Percentiles rank a stretch among this genome's conserved stretches.
Conservation (phyloP, 1,139 yeast species). For the Candida anutae region DNA sequence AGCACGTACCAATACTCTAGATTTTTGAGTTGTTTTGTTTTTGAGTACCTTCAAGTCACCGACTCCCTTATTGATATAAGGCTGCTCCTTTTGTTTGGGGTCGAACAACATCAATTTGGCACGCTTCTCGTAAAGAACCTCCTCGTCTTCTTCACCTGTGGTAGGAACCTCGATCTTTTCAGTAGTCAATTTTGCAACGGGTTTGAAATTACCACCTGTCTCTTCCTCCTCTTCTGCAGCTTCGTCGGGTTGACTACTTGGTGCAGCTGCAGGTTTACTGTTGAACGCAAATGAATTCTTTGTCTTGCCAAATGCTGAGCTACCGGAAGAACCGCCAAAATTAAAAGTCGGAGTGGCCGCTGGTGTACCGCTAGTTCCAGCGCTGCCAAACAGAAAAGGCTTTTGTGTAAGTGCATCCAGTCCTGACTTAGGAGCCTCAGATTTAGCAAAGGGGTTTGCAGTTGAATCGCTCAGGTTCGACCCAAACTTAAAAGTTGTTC, state of each 20-base stretch:
- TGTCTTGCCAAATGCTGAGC: slow-evolving; percentile 1
- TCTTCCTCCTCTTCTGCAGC: slow-evolving; percentile 33
- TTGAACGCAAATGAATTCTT: slow-evolving; percentile 10
- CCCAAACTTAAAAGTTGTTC: slow-evolving; percentile 10
- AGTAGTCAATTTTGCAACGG: slow-evolving; percentile 34
- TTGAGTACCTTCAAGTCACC: slow-evolving; percentile 75
- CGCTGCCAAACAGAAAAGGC: slow-evolving; percentile 8
- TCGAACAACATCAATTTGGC: slow-evolving; percentile 65
- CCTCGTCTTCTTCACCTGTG: slow-evolving; percentile 88
- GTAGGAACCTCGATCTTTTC: slow-evolving; percentile 37
- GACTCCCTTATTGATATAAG: slow-evolving; percentile 60
- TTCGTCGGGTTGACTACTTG: slow-evolving; percentile 6
- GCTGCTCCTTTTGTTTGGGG: slow-evolving; percentile 37
- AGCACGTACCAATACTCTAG: slow-evolving; percentile 73
- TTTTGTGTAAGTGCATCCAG: slow-evolving; percentile 13
- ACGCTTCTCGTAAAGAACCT: slow-evolving; percentile 52
- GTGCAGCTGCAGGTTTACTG: slow-evolving; percentile 4
- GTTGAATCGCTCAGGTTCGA: slow-evolving; percentile 4
- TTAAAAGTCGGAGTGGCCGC: slow-evolving; percentile 4
- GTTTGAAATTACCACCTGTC: slow-evolving; percentile 38
- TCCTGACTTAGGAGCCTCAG: slow-evolving; percentile 13
- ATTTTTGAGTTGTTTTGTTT: slow-evolving; percentile 48
- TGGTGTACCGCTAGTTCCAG: slow-evolving; percentile 1
- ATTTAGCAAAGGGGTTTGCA: not conserved
- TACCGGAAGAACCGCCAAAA: slow-evolving; percentile 2